These are phyloP conservation scores for Lodderomyces orthopsilosis DNA, from an alignment of 1,139 yeast genomes.

Conservation along the genomic window DNA sequence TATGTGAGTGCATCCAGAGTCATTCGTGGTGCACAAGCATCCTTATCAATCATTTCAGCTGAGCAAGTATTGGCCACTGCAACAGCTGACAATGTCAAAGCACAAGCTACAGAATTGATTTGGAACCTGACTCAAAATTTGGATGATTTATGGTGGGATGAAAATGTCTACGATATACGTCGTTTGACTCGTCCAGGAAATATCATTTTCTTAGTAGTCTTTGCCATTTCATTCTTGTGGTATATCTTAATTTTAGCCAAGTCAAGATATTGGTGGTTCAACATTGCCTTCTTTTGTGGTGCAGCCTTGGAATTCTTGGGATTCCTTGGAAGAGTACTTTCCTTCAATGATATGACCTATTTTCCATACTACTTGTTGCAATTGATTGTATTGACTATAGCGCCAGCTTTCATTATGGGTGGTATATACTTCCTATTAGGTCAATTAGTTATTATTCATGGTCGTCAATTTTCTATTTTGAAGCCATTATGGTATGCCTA, in stretches of 20 bases:
- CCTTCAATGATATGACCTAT: conserved; percentile 40
- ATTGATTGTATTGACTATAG: conserved; percentile 65
- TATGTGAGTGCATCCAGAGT: conserved; percentile 21
- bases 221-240: conserved; percentile 22
- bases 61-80: conserved; percentile 40
- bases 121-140: conserved; percentile 33
- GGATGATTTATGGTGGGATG: conserved; percentile 24
- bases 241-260: conserved; percentile 18
- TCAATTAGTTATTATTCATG: conserved; percentile 66
- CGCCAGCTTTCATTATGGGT: conserved; percentile 86
- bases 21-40: conserved; percentile 38
- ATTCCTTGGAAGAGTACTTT: conserved; percentile 58
- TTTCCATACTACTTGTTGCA: conserved; percentile 57
- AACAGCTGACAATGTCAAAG: conserved; percentile 24
- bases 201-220: conserved; percentile 28
- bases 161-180: conserved; percentile 35
- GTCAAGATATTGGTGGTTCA: conserved; percentile 31
- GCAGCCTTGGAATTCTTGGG: conserved; percentile 50
- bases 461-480: conserved; percentile 55
- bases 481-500: conserved; percentile 74
- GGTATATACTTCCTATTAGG: conserved; percentile 78
- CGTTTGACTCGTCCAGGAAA: conserved; percentile 23
- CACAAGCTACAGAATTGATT: conserved; percentile 32
- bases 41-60: conserved; percentile 33
- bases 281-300: conserved; percentile 29